Base-by-base conservation (phyloP, 164 flowering plant genomes). In the Sedum album region DNA sequence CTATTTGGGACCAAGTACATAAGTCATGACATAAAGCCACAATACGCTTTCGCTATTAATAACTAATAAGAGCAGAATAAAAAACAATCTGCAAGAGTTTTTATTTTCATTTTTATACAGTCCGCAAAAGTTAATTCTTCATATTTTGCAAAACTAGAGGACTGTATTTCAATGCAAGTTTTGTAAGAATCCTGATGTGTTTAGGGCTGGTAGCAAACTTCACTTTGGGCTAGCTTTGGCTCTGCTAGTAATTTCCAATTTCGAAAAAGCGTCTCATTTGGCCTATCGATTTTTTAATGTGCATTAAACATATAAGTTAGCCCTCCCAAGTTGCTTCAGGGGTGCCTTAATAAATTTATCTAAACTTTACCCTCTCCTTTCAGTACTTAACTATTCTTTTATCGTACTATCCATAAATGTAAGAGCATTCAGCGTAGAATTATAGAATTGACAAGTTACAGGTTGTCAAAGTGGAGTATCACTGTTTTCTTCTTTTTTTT, bases 381-480 rank as follows among this genome's bases (percentile, higher is more conserved):
- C 36, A 1, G 49, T 65, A 53, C n/a, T 65, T 26, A 25, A 20
- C 48, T 23, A n/a, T 38, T 36, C 21, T 13, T 49, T 39, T 66
- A 31, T 14, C 5, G 5, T 4, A 5, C 61, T 35, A 64, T 46
- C 66, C 15, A 49, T 17, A 66, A 53, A 64, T 68, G 30, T 31
- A 25, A 55, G 70, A 72, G 74, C 68, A 75, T 73, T 76, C 65
- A n/a, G n/a, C n/a, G n/a, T n/a, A n/a, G n/a, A n/a, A n/a, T n/a
- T n/a, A n/a, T n/a, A n/a, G n/a, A n/a, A n/a, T n/a, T n/a, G n/a
- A n/a, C n/a, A n/a, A 72, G 62, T 9, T 28, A 68, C 71, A 62
- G 68, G 74, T 66, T 57, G 55, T 31, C 70, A 60, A 69, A 53
- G 77, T 74, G 77, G 77, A 74, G 70, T 64, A 75, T 78, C 80